Conservation (phyloP, 768 basidiomycete genomes). For the Cystobasidium tubakii region DNA sequence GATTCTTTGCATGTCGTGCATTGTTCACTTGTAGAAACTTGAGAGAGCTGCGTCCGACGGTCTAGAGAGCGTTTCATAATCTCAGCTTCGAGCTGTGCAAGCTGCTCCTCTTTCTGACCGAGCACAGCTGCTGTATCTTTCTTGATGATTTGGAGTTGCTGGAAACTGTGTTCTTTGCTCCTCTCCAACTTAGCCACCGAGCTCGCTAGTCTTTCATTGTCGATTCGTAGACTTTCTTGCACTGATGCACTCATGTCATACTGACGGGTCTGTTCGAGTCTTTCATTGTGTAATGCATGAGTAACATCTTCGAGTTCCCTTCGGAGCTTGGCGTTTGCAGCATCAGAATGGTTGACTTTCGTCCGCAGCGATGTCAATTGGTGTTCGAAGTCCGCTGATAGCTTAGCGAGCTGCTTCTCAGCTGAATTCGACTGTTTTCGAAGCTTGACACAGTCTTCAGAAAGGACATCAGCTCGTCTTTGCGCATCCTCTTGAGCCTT, state of each 20-base stretch:
- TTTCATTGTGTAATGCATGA: conserved; percentile 16
- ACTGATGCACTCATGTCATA: conserved; percentile 16
- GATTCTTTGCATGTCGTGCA: conserved; percentile 3
- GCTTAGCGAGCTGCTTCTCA: conserved; percentile 25
- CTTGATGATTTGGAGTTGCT: conserved; percentile 11
- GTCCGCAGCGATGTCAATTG: not conserved
- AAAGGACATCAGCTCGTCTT: not conserved
- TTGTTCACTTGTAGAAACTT: not conserved
- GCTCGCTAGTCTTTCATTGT: not conserved
- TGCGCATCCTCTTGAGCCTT: conserved; percentile 23
- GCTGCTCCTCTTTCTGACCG: not conserved
- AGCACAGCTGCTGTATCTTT: not conserved
- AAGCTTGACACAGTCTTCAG: conserved; percentile 8
- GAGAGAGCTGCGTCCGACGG: conserved; percentile 9
- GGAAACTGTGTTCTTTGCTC: conserved; percentile 16
- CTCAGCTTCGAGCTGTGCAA: conserved; percentile 19
- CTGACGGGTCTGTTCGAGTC: conserved; percentile 16
- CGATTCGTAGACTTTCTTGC: conserved; percentile 13
- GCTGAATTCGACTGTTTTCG: not conserved
- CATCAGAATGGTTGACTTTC: not conserved
- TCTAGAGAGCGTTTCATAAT: conserved; percentile 23
- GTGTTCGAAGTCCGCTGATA: not conserved
- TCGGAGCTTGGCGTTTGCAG: not conserved
- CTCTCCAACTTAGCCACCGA: conserved; percentile 13
- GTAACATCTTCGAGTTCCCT: conserved; percentile 1